phyloP scores from a whole-genome alignment of 139 green algal species.

The Eudorina sp. region DNA sequence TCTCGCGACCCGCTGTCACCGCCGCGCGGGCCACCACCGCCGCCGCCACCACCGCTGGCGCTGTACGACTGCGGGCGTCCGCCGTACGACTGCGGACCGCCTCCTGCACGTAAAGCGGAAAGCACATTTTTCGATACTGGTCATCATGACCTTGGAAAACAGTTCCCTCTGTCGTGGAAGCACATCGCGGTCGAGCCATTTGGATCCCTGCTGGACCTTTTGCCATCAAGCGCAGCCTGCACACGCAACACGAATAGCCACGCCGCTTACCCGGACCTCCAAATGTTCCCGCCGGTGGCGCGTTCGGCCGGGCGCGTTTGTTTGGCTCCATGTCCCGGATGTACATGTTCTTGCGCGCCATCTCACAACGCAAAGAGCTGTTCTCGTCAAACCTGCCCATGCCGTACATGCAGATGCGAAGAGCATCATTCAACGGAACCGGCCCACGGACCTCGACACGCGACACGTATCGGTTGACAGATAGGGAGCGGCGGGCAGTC shows the following conservation, averaged over 20 bases:
- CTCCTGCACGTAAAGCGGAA: too few species aligned
- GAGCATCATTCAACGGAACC: too few species aligned
- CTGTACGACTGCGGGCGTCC: background rate
- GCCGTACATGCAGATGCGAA: background rate
- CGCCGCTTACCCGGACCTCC: background rate
- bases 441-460: too few species aligned
- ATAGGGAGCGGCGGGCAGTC: too few species aligned
- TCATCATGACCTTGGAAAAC: too few species aligned
- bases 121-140: too few species aligned
- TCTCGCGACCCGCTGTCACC: constrained; percentile 1
- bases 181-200: too few species aligned
- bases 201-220: too few species aligned
- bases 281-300: background rate
- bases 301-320: constrained; percentile 56
- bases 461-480: too few species aligned
- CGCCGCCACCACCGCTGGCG: background rate
- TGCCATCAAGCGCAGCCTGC: too few species aligned
- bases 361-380: constrained; percentile 82
- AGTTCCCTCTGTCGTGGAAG: too few species aligned
- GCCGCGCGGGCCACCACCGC: background rate
- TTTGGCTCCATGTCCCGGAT: constrained; percentile 72
- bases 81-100: background rate
- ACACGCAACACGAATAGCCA: too few species aligned
- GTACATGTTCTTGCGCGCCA: constrained; percentile 94
- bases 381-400: constrained; percentile 83